A percentile compares a stretch with the other conserved stretches of the same genome.
Conservation (phyloP, 2,329 filamentous ascomycete species). For the Nothomitra cinnamomea region DNA sequence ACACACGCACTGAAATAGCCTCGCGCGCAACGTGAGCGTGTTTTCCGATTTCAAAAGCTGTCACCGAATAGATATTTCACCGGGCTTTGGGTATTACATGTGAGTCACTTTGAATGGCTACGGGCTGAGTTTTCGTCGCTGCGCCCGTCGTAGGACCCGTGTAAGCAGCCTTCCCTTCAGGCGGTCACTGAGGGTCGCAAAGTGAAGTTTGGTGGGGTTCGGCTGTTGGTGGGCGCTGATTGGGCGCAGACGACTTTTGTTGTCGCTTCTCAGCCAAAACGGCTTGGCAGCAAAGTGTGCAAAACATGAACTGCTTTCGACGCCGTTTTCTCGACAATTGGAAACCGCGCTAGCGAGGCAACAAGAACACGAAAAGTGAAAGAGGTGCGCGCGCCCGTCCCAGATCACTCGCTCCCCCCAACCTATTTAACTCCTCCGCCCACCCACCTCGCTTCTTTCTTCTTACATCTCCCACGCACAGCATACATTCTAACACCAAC, state of each 20-base stretch:
- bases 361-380: background rate
- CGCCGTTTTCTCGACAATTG: conserved; percentile 5
- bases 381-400: background rate
- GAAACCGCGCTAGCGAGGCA: conserved; percentile 5
- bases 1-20: background rate
- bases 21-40: no score
- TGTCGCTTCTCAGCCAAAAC: conserved; percentile 1
- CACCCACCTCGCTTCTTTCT: conserved; percentile 7
- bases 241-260: background rate
- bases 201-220: conserved; percentile 1
- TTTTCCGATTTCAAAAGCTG: no score
- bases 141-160: no score
- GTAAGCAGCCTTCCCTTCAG: no score
- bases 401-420: conserved; percentile 2
- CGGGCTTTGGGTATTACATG: no score
- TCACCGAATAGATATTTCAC: no score
- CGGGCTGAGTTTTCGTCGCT: no score
- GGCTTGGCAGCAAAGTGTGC: background rate
- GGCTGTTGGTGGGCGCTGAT: conserved; percentile 2
- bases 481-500: background rate
- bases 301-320: conserved; percentile 6
- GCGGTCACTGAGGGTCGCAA: background rate
- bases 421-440: conserved; percentile 5
- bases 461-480: conserved; percentile 4
- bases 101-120: no score